These are phyloP conservation scores for Verticillium isaacii DNA, from an alignment of 2,329 filamentous ascomycete species.

Conservation along the genomic window DNA sequence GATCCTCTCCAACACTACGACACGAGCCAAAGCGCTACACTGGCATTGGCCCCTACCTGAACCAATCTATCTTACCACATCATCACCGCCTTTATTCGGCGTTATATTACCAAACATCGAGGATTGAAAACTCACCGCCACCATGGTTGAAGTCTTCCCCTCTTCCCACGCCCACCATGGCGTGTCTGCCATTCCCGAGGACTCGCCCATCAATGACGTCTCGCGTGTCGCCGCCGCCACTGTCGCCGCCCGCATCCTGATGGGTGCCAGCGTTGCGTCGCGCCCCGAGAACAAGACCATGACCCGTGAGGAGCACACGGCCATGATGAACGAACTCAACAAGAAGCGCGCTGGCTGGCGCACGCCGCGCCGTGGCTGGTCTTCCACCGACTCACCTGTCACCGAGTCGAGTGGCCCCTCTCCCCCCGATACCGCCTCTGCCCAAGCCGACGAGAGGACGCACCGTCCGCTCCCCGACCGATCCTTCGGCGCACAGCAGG, in stretches of 20 bases:
- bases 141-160: constrained; percentile 28
- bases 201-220: constrained; percentile 10
- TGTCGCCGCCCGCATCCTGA: constrained; percentile 11
- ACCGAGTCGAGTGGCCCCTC: constrained; percentile 11
- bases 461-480: constrained; percentile 1
- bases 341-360: constrained; percentile 29
- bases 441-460: constrained; percentile 2
- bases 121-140: constrained; percentile 4
- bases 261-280: constrained; percentile 13
- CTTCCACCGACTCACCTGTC: constrained; percentile 36
- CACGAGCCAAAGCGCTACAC: not conserved
- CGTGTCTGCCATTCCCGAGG: constrained; percentile 8
- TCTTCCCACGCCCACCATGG: constrained; percentile 13
- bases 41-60: not conserved
- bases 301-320: constrained; percentile 35
- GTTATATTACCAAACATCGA: not conserved
- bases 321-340: constrained; percentile 31
- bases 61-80: not conserved
- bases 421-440: constrained; percentile 1
- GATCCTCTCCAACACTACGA: not conserved
- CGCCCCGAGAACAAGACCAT: constrained; percentile 18
- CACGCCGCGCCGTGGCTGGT: constrained; percentile 40
- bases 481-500: not conserved
- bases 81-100: not conserved
- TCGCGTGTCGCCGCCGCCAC: constrained; percentile 11